A percentile compares a stretch with the other conserved stretches of the same genome.
Conservation (phyloP, 139 green algal genomes). For the Tetradesmus lagerheimii region DNA sequence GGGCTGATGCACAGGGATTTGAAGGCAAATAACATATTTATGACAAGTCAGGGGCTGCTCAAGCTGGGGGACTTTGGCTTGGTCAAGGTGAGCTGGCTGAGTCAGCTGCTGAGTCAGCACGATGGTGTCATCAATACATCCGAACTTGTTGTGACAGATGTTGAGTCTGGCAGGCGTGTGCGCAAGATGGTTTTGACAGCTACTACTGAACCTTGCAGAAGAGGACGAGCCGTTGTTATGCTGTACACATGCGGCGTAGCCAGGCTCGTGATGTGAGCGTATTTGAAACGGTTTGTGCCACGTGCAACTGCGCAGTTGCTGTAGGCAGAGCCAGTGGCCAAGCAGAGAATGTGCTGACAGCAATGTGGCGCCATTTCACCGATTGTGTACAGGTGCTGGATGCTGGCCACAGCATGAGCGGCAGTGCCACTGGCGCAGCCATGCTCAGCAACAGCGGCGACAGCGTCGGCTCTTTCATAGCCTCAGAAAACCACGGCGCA, state of each 20-base stretch:
- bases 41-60: not conserved
- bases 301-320: no score
- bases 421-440: not conserved
- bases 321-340: no score
- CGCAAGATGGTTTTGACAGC: no score
- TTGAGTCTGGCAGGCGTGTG: no score
- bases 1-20: slow-evolving; percentile 38
- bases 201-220: no score
- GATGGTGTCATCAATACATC: not conserved
- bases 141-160: no score
- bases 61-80: slow-evolving; percentile 43
- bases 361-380: no score
- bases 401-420: not conserved
- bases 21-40: slow-evolving; percentile 20
- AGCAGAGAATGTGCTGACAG: no score
- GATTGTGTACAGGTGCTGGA: not conserved
- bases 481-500: not conserved
- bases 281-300: no score
- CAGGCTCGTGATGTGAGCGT: no score
- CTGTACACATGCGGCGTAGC: no score
- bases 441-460: not conserved
- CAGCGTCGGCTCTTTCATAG: not conserved
- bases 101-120: not conserved
- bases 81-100: not conserved
- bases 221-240: no score